Evolutionary conservation across 179 eudicot species (phyloP).

Genomic region (Sideroxylon spinosum): DNA sequence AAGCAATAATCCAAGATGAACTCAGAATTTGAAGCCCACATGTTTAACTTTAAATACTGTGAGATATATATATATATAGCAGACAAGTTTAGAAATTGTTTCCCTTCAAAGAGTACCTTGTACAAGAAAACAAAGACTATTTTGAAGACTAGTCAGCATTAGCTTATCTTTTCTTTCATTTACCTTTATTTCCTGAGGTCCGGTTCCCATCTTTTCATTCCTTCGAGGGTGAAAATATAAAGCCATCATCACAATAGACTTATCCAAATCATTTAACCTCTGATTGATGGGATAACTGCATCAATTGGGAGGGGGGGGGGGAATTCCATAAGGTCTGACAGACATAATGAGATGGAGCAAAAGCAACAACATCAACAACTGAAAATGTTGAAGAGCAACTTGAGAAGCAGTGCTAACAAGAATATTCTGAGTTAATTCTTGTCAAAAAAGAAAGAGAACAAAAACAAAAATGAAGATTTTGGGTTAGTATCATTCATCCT

Average conservation of each 20-base stretch:
- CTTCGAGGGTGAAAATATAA: constrained; percentile 60
- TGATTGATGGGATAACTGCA: constrained; percentile 52
- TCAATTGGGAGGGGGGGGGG: background rate
- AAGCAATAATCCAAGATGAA: too few species aligned
- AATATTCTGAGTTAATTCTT: too few species aligned
- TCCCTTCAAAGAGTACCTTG: background rate
- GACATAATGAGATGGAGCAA: background rate
- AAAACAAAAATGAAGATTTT: background rate
- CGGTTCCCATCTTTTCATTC: constrained; percentile 63
- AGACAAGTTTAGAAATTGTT: background rate
- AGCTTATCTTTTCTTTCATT: background rate
- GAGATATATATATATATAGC: background rate
- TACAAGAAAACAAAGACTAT: background rate
- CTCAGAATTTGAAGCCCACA: background rate
- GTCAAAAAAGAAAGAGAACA: too few species aligned
- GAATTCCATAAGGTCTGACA: background rate
- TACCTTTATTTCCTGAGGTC: constrained; percentile 47
- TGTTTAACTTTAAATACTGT: background rate
- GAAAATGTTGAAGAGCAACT: background rate
- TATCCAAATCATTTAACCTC: constrained; percentile 47
- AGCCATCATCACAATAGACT: constrained; percentile 44
- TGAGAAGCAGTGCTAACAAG: background rate
- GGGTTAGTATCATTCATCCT: background rate
- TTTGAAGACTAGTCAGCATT: background rate
- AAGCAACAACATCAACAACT: constrained; percentile 8